These are phyloP conservation scores for Fusarium euwallaceae DNA, from an alignment of 2,329 filamentous ascomycete genomes.

Conservation along the genomic window DNA sequence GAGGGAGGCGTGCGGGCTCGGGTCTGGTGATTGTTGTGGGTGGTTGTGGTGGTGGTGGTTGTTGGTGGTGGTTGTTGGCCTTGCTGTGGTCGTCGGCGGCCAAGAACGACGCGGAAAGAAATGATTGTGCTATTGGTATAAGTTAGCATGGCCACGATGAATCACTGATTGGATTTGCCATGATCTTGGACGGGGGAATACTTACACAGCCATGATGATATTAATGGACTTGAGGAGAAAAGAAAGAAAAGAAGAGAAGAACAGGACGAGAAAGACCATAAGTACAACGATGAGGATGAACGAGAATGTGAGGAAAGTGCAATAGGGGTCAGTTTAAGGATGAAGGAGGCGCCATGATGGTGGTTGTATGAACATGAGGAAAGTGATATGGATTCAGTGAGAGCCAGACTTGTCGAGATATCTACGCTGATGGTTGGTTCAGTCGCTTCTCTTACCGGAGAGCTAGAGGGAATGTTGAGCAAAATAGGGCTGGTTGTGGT, in stretches of 20 bases:
- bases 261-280: neutral
- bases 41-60: neutral
- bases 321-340: too few relatives aligned
- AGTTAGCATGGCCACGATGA: neutral
- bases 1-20: neutral
- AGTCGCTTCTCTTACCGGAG: too few relatives aligned
- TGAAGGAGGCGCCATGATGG: too few relatives aligned
- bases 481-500: too few relatives aligned
- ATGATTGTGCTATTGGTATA: neutral
- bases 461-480: too few relatives aligned
- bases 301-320: too few relatives aligned
- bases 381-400: too few relatives aligned
- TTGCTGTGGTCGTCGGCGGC: neutral
- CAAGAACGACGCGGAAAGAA: neutral
- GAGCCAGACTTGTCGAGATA: too few relatives aligned
- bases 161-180: neutral
- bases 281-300: neutral
- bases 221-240: neutral
- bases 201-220: neutral
- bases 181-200: neutral
- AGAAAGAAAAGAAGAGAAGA: neutral
- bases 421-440: too few relatives aligned
- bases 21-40: neutral
- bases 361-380: too few relatives aligned
- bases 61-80: neutral